Evolutionary conservation across 768 basidiomycete genomes (phyloP), one percentile per base, ranked within the genome.

Genomic region (Lactarius quietus): DNA sequence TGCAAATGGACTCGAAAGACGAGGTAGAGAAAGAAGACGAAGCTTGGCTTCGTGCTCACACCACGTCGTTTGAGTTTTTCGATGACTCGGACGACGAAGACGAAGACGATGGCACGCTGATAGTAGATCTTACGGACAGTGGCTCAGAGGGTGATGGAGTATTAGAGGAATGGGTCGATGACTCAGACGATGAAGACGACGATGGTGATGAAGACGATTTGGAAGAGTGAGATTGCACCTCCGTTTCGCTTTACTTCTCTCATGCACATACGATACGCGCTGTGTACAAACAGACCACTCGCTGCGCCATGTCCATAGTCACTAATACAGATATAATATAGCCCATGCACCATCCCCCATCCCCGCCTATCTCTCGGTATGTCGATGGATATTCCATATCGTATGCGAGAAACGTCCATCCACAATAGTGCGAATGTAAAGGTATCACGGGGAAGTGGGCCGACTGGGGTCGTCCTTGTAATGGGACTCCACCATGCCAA

Each of bases 61-160:
- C 86, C 58, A 80, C 84, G 63, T 75, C 75, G 36, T 78, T 89
- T 18, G 82, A 83, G 14, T 81, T 78, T 66, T 89, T 86, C 65
- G 85, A 84, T 57, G 71, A 67, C 35, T 73, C 83, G 38, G 86
- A 85, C 53, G 79, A 80, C 54, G 79, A 80, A 35, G 86, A 84
- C 57, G 74, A 73, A n/a, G 61, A 60, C 9, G 20, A 9, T 23
- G 61, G n/a, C n/a, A n/a, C n/a, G n/a, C n/a, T n/a, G n/a, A n/a
- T n/a, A n/a, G n/a, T n/a, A n/a, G n/a, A n/a, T 4, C 1, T 54
- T 35, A 23, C 23, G 6, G 65, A 59, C 51, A 26, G 65, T 20
- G 76, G 74, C 48, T 66, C 67, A 20, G 62, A 68, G 7, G 77
- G n/a, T 14, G 65, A 63, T 17, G 69, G 48, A 28, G 12, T 54